Evolutionary conservation across 257 asterid species (phyloP).

Genomic region (Solanum tacnaense): DNA sequence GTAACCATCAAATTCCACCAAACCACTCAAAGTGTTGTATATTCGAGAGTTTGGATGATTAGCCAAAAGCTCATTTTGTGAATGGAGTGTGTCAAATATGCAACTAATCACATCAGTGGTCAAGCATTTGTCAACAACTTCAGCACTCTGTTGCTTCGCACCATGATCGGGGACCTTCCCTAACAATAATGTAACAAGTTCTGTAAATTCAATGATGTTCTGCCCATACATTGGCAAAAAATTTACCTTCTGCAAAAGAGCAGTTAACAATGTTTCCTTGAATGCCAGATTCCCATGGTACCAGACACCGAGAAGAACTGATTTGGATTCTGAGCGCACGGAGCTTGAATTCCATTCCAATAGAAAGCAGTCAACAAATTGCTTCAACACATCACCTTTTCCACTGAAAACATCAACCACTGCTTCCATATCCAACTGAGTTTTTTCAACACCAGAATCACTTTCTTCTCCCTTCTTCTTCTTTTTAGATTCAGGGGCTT

Average conservation of each 20-base stretch:
- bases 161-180: constrained; percentile 64
- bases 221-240: constrained; percentile 90
- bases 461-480: constrained; percentile 92
- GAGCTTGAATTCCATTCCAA: constrained; percentile 92
- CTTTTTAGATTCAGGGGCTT: constrained; percentile 63
- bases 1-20: constrained; percentile 99
- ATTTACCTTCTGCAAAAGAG: constrained; percentile 75
- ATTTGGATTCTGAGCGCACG: constrained; percentile 89
- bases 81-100: constrained; percentile 83
- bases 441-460: constrained; percentile 64
- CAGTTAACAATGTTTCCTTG: constrained; percentile 62
- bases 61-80: constrained; percentile 96
- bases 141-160: constrained; percentile 51
- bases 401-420: constrained; percentile 62
- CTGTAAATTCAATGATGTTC: constrained; percentile 76
- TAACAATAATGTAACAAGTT: constrained; percentile 71
- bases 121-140: constrained; percentile 84
- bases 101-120: constrained; percentile 70
- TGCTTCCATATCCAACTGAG: constrained; percentile 91
- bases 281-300: constrained; percentile 74
- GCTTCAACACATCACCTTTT: constrained; percentile 66
- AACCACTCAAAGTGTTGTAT: constrained; percentile 88
- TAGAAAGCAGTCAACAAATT: constrained; percentile 74
- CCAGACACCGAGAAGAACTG: constrained; percentile 85
- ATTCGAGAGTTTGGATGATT: constrained; percentile 99